Conservation (phyloP, 352 stramenopile genomes). For the Globisporangium abappressorium region DNA sequence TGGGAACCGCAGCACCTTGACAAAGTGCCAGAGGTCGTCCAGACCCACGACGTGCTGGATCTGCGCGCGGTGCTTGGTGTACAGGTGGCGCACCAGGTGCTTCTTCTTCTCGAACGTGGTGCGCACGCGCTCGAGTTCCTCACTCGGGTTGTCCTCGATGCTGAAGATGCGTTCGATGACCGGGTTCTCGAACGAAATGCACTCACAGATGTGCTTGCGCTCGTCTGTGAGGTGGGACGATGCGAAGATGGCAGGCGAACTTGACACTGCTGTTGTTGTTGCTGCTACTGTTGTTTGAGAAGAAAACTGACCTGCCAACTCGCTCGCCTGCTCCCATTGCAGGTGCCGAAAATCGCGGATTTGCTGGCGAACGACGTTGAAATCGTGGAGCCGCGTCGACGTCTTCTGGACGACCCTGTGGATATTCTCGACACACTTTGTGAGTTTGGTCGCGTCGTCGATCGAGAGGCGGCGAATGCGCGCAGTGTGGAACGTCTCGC, state of each 20-base stretch:
- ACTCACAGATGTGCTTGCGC: slow-evolving; percentile 55
- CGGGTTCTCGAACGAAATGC: slow-evolving; percentile 51
- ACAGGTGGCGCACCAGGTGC: slow-evolving; percentile 50
- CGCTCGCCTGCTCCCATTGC: slow-evolving; percentile 52
- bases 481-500: slow-evolving; percentile 40
- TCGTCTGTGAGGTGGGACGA: slow-evolving; percentile 23
- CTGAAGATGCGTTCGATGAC: slow-evolving; percentile 57
- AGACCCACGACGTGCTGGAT: slow-evolving; percentile 49
- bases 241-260: neutral
- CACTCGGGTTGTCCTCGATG: slow-evolving; percentile 45
- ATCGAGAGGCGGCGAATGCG: slow-evolving; percentile 35
- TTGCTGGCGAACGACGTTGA: slow-evolving; percentile 27
- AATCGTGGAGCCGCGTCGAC: slow-evolving; percentile 31
- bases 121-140: slow-evolving; percentile 44
- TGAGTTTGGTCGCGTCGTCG: slow-evolving; percentile 27
- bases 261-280: neutral
- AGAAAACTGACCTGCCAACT: slow-evolving; percentile 44
- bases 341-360: slow-evolving; percentile 33
- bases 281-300: slow-evolving; percentile 2
- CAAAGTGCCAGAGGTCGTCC: slow-evolving; percentile 67
- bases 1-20: slow-evolving; percentile 57
- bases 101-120: slow-evolving; percentile 52
- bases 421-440: slow-evolving; percentile 31
- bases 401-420: slow-evolving; percentile 31
- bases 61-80: slow-evolving; percentile 38